Evolutionary conservation across 1,284 basidiomycete genomes (phyloP), one percentile per base, ranked within the genome.

Genomic region (Malassezia equina): DNA sequence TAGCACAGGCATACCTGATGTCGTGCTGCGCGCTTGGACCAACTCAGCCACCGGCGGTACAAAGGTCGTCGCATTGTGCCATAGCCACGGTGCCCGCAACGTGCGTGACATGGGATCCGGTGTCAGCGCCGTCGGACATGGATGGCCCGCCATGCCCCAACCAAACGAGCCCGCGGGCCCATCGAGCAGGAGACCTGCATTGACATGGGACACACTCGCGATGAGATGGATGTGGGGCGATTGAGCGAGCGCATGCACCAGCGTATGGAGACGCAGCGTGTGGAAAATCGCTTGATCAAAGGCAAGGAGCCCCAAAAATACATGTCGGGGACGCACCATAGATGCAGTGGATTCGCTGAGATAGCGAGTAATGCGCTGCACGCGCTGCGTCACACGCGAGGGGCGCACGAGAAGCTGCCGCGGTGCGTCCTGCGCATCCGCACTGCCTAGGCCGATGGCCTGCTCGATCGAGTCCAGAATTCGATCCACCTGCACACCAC

Each of bases 11-110:
- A 31, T 23, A 12, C 32, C 29, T 2, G 32, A 7, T 11, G 46
- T 21, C n/a, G 47, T 46, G 34, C 55, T 50, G 8, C 55, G 49
- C 31, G 55, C 36, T n/a, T 57, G 55, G 25, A 57, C 36, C 28
- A 57, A 24, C 55, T 57, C 55, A 7, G 44, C 27, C 7, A 57
- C 24, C 4, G 55, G 55, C 8, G 55, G 55, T 7, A 57, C 21
- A 48, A 42, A 57, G n/a, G 55, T 57, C 3, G 49, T 52, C 15
- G 36, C 45, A 41, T 51, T 25, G 50, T 57, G 49, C 55, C 55
- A 57, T 21, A 57, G 46, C 55, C 55, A 57, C 15, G 55, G 33
- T 8, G 55, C 49, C 15, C 44, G 49, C 7, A 57, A 19, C 11
- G 46, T 31, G 25, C 55, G 49, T 4, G 28, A 13, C 17, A n/a